Percentiles rank a stretch among this genome's conserved stretches.
These are phyloP conservation scores for Punica granatum DNA, from an alignment of 345 rosid genomes.

Conservation along the genomic window DNA sequence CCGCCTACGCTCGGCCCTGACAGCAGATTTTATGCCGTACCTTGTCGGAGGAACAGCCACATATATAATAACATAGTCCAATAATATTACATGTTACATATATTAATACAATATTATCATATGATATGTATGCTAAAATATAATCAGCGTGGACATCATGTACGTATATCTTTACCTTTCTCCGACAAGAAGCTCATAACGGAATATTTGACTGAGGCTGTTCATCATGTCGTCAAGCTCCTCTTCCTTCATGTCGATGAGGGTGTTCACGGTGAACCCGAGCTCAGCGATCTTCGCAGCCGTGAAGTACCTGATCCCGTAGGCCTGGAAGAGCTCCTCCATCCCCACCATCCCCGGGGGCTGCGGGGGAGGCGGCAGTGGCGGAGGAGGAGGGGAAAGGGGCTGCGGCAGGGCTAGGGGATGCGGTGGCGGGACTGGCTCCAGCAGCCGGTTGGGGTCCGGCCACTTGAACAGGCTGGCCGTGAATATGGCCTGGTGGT, in stretches of 20 bases:
- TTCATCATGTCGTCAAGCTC: constrained; percentile 99
- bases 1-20: constrained; percentile 76
- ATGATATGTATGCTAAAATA: neutral
- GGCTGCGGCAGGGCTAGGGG: neutral
- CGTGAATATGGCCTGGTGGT: constrained; percentile 2
- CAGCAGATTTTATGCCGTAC: constrained; percentile 89
- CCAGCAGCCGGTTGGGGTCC: neutral
- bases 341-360: constrained; percentile 38
- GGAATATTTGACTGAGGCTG: constrained; percentile 73
- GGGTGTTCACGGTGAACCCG: constrained; percentile 93
- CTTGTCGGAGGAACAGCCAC: neutral
- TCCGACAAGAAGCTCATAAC: constrained; percentile 93
- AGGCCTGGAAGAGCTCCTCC: constrained; percentile 73
- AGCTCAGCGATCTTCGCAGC: constrained; percentile 88
- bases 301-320: constrained; percentile 79
- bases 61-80: neutral
- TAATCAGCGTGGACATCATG: neutral
- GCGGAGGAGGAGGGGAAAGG: neutral
- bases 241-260: constrained; percentile 83
- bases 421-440: neutral
- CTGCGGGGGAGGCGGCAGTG: neutral
- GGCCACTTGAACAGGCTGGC: constrained; percentile 1
- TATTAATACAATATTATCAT: neutral
- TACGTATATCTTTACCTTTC: constrained; percentile 29
- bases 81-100: neutral